A percentile compares a stretch with the other conserved stretches of the same genome.
Conservation (phyloP, 306 rosid genomes). For the Vigna angularis region DNA sequence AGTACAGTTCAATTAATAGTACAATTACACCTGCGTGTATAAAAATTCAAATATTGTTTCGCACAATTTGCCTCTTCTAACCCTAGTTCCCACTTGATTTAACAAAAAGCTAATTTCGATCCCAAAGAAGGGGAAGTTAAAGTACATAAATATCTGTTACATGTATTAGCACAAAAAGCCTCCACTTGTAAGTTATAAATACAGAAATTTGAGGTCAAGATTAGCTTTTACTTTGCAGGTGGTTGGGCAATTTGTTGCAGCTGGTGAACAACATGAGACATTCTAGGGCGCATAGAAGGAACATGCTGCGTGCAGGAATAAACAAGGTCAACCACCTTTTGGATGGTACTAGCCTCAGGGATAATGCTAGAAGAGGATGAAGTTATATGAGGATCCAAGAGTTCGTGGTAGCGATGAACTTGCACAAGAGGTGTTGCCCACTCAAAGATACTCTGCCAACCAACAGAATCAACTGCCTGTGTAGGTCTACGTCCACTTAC, state of each 20-base stretch:
- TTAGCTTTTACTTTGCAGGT: conserved; percentile 54
- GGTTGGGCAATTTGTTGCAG: conserved; percentile 78
- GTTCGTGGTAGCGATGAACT: conserved; percentile 91
- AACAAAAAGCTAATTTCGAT: not conserved
- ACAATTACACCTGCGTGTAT: conserved; percentile 34
- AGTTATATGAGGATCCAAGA: conserved; percentile 84
- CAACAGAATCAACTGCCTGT: conserved; percentile 92
- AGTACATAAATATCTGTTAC: conserved; percentile 27
- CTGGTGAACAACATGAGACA: conserved; percentile 99
- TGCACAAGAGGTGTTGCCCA: conserved; percentile 98
- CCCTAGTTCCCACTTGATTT: conserved; percentile 17
- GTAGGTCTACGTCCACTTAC: conserved; percentile 97
- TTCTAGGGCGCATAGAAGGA: conserved; percentile 97
- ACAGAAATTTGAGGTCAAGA: conserved; percentile 31
- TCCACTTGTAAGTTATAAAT: conserved; percentile 14
- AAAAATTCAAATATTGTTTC: not conserved
- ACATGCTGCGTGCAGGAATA: conserved; percentile 98
- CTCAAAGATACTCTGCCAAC: conserved; percentile 98
- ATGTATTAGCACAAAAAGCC: not conserved
- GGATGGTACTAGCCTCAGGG: conserved; percentile 79
- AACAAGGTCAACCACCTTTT: conserved; percentile 95
- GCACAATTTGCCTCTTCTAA: conserved; percentile 28
- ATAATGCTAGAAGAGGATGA: conserved; percentile 65
- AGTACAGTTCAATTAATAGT: not conserved
- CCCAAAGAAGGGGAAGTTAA: conserved; percentile 29